Evolutionary conservation across 352 stramenopile species (phyloP), one percentile per base, ranked within the genome.

Genomic region (Peronospora farinosa): DNA sequence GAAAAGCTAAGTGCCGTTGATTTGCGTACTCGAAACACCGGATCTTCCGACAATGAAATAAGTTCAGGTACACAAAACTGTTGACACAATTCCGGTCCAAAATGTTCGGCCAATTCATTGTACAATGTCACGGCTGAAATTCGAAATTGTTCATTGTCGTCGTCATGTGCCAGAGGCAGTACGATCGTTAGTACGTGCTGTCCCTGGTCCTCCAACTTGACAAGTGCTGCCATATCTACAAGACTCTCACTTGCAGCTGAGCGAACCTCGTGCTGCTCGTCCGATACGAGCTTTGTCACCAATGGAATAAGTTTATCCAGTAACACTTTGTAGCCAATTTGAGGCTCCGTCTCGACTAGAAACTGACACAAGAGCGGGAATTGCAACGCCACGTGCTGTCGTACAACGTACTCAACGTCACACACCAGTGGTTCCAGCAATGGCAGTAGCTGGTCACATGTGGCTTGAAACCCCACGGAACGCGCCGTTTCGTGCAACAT

Each of bases 391-490:
- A 97, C 69, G 61, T 97, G 85, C 56, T 97, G 94, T 2, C 92
- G 86, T 58, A 98, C 95, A n/a, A 97, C 88, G 67, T 88, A 92
- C 72, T 98, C 94, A 21, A 88, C 69, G 67, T 97, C 92, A 40
- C 65, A 82, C 39, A 87, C 81, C n/a, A 92, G 60, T 30, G 77
- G 73, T 64, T 88, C 74, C 7, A 92, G 61, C 33, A 98, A 65
- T n/a, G 95, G 95, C 39, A 98, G 69, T 16, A 98, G 67, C 49
- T 76, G 70, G 30, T 85, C 75, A 31, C 81, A 88, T 6, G 88
- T 93, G 36, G 76, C 69, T 17, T 86, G 72, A 47, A 93, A 93
- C 48, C 88, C 88, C 2, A 92, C 76, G 15, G 71, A 64, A 9
- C 78, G 54, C 6, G 87, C 83, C n/a, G 85, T 96, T 38, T 96